Evolutionary conservation across 225 moss, liverwort and hornwort genomes (phyloP).

Genomic region (Straminergon stramineum): DNA sequence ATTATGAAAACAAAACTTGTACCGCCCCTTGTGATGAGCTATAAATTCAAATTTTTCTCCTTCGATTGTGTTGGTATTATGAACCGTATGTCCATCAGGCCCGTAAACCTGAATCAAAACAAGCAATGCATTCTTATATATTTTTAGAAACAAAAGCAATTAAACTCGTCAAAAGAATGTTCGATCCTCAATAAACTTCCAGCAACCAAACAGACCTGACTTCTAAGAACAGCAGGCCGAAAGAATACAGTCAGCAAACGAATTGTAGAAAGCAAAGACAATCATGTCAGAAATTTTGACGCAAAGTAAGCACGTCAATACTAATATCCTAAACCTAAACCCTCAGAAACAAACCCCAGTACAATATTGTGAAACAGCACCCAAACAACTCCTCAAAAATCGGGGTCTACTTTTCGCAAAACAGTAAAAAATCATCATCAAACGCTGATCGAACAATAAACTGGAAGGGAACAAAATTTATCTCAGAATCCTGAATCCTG

Average conservation of each 20-base stretch:
- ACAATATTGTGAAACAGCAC: not conserved
- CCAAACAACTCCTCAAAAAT: not conserved
- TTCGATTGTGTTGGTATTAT: slow-evolving; percentile 24
- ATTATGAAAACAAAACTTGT: slow-evolving; percentile 63
- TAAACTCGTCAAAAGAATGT: not conserved
- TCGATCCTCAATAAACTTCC: not conserved
- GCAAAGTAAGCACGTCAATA: not conserved
- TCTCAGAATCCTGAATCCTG: not conserved
- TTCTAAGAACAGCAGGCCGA: not conserved
- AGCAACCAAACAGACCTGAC: not conserved
- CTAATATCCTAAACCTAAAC: not conserved
- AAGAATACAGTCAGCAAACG: not conserved
- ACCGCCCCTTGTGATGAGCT: slow-evolving; percentile 38
- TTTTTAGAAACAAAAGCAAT: not conserved
- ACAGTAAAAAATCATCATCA: not conserved
- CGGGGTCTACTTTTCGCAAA: not conserved
- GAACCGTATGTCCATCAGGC: slow-evolving; percentile 36
- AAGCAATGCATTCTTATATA: not conserved
- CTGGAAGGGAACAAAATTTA: not conserved
- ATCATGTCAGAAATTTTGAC: not conserved
- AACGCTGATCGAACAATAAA: not conserved
- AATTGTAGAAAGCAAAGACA: not conserved
- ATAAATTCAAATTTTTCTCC: slow-evolving; percentile 45
- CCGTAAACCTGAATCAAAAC: slow-evolving; percentile 33
- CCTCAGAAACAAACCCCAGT: not conserved